Evolutionary conservation across 2,329 filamentous ascomycete species (phyloP).

Genomic region (Colletotrichum sp.): DNA sequence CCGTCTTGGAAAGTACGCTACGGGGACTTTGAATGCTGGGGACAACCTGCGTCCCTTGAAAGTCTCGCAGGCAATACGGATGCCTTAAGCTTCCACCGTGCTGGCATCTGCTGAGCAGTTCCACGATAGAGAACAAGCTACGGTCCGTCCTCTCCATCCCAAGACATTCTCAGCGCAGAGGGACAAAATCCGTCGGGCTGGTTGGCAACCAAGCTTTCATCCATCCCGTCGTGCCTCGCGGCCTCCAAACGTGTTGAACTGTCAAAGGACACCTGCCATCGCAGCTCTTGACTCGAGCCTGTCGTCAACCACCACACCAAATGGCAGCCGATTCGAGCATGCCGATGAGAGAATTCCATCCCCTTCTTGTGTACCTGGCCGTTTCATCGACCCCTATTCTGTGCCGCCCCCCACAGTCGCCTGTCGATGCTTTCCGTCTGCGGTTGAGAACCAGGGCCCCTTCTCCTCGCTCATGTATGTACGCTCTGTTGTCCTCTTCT

Average conservation of each 20-base stretch:
- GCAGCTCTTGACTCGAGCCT: slow-evolving; percentile 14
- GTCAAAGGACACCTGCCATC: slow-evolving; percentile 9
- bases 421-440: slow-evolving; percentile 11
- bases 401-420: not conserved
- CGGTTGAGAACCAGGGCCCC: slow-evolving; percentile 3
- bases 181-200: not conserved
- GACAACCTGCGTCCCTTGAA: not conserved
- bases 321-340: not conserved
- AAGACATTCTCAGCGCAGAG: not conserved
- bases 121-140: not conserved
- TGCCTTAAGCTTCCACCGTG: not conserved
- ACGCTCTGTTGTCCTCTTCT: not conserved
- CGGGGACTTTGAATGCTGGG: not conserved
- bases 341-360: slow-evolving; percentile 8
- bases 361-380: not conserved
- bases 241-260: not conserved
- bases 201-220: not conserved
- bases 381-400: slow-evolving; percentile 15
- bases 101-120: not conserved
- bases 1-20: not conserved
- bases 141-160: not conserved
- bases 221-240: not conserved
- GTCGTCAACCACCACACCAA: not conserved
- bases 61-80: not conserved
- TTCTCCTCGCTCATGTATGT: not conserved